Base-by-base conservation (phyloP, 2,329 filamentous ascomycete genomes). In the Cladosporium austrohemisphaericum region DNA sequence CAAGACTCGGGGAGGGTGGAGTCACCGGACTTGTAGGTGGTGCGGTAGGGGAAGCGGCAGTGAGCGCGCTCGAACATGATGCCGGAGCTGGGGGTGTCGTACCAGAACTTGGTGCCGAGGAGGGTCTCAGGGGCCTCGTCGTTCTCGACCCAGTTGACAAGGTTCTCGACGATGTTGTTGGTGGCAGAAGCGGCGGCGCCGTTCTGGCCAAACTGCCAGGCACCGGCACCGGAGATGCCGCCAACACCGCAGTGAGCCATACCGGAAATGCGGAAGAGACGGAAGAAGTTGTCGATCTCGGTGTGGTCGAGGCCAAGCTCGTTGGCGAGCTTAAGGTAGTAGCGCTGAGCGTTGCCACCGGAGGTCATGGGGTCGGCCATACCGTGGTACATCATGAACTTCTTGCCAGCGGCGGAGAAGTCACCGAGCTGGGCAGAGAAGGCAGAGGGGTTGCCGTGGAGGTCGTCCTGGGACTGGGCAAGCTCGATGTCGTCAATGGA, bases 181-280 rank as follows among this genome's bases (percentile, higher is more conserved):
- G 68, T 60, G 28, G 52, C 57, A 11, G 51, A 41, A 20, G 55
- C 50, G 6, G 61, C 61, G 18, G 45, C 54, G 7, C 51, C 49
- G 52, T 60, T 59, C 63, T 72, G 52, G 55, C 65, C 69, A 55
- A 76, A 67, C 53, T 65, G 67, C 56, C 70, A 67, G 3, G 72
- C 66, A 32, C 73, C 68, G n/a, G 67, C 63, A 5, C 72, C 72
- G 29, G 56, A 56, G 40, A 65, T 62, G 10, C 62, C 61, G 26
- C 72, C 73, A 1, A 58, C 55, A 73, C 71, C 54, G 57, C 77
- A 80, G 60, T 80, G 78, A 2, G 61, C 66, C 66, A 78, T 76
- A 5, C 77, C 79, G 50, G 60, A 74, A 60, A 74, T 74, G 25
- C 69, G 69, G 66, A 81, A 80, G 61, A 70, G 74, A 40, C 77